These are phyloP conservation scores for Myrica gale DNA, from an alignment of 306 rosid species.

Conservation along the genomic window DNA sequence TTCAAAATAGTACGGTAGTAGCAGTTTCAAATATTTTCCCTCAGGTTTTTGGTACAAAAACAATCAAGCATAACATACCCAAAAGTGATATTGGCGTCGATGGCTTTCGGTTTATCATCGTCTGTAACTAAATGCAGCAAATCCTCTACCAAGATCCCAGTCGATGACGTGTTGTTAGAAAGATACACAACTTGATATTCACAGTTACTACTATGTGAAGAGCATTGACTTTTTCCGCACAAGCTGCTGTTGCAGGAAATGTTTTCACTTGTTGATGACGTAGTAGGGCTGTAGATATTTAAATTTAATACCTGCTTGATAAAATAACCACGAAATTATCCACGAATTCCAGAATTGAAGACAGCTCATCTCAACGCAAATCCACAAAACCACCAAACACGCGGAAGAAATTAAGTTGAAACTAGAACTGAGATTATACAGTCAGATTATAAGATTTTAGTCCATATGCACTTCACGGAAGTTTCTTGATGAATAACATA, in stretches of 20 bases:
- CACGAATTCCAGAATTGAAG: constrained; percentile 18
- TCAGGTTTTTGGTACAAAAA: background rate
- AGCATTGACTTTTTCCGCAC: constrained; percentile 48
- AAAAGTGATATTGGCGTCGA: constrained; percentile 50
- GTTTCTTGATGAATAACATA: background rate
- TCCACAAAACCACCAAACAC: background rate
- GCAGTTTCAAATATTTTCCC: background rate
- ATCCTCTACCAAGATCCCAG: constrained; percentile 77
- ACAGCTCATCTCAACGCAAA: constrained; percentile 7
- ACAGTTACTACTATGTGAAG: constrained; percentile 52
- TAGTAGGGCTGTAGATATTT: constrained; percentile 57
- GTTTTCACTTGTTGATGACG: constrained; percentile 59
- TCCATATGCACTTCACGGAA: background rate
- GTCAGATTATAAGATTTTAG: background rate
- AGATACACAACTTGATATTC: constrained; percentile 53
- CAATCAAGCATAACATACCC: constrained; percentile 53
- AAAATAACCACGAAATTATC: constrained; percentile 25
- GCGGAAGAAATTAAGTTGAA: too few species aligned
- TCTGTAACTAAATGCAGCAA: constrained; percentile 68
- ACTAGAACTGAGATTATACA: background rate
- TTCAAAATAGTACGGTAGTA: background rate
- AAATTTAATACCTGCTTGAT: constrained; percentile 36
- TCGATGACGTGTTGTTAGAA: constrained; percentile 60
- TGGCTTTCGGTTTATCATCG: constrained; percentile 31
- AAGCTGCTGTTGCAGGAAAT: constrained; percentile 62